Evolutionary conservation across 495 filamentous ascomycete species (phyloP), one percentile per base, ranked within the genome.

Genomic region (Penicillium chermesinum): DNA sequence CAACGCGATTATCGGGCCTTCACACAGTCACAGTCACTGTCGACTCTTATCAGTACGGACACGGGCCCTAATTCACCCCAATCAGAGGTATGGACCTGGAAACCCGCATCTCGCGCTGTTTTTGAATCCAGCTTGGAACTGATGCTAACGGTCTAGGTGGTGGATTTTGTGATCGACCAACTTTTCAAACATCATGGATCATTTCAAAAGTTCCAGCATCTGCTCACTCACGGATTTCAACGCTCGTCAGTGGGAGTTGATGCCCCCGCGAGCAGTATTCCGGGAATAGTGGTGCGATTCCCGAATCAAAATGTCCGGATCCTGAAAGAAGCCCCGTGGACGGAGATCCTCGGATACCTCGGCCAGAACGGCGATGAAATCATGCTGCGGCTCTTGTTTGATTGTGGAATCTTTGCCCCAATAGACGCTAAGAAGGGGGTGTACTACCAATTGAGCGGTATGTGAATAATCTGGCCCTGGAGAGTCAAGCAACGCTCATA

Each of bases 381-480:
- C 55, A 94, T 98, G 84, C 74, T 89, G 41, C 77, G 84, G 52
- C 65, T 97, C 21, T 59, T 97, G 15, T 59, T 94, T 2, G 78
- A 93, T 52, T 89, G 85, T 60, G 86, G 84, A 7, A 70, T 96
- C 2, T 98, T 95, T 58, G 53, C 73, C 16, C 61, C 74, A n/a
- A 64, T 95, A 2, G 70, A 82, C 48, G 69, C 69, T 7, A 73
- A 75, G 10, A 71, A 67, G 39, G 72, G 81, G 16, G 86, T 87
- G 51, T 82, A 82, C 52, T 81, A 81, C 55, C 93, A 98, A 66
- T 62, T 96, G 14, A 87, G 84, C 58, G 93, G 93, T 82, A 65
- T 51, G 77, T 65, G 13, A 10, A 30, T 20, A 8, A 32, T 46
- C 34, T 46, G 10, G 12, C 8, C 4, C 14, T 25, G 17, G 10